phyloP scores from a whole-genome alignment of 2,329 filamentous ascomycete genomes.

The Fusarium mundagurra region DNA sequence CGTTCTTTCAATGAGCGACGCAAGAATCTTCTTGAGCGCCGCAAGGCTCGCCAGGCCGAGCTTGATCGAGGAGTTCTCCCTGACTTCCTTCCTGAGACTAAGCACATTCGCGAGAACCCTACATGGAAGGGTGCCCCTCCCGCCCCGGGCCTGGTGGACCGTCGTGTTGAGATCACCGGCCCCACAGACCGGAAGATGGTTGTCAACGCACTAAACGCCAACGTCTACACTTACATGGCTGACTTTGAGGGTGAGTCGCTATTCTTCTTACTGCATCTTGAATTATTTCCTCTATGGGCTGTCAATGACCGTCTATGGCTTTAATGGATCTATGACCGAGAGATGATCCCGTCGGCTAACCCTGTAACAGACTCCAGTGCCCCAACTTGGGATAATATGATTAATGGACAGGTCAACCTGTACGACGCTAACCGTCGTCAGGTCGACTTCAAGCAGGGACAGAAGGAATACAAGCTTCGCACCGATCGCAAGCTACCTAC shows the following conservation, averaged over 20 bases:
- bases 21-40: constrained; percentile 88
- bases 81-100: constrained; percentile 96
- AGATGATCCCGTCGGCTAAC: constrained; percentile 18
- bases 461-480: constrained; percentile 97
- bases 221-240: constrained; percentile 99
- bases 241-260: constrained; percentile 86
- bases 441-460: constrained; percentile 94
- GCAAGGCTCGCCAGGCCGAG: constrained; percentile 87
- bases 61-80: constrained; percentile 89
- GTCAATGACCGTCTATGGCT: not conserved
- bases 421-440: constrained; percentile 95
- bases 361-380: constrained; percentile 80
- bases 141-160: constrained; percentile 90
- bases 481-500: constrained; percentile 88
- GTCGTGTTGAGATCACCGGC: constrained; percentile 95
- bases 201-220: constrained; percentile 93
- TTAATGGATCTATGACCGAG: not conserved
- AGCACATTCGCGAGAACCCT: constrained; percentile 91
- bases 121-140: constrained; percentile 93
- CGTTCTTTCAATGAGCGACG: constrained; percentile 91
- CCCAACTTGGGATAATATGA: constrained; percentile 99
- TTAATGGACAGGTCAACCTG: constrained; percentile 97
- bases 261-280: not conserved
- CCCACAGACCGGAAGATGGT: constrained; percentile 99
- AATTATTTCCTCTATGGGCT: not conserved